These are phyloP conservation scores for Penicillium sclerotigenum DNA, from an alignment of 2,329 filamentous ascomycete genomes.

Conservation along the genomic window DNA sequence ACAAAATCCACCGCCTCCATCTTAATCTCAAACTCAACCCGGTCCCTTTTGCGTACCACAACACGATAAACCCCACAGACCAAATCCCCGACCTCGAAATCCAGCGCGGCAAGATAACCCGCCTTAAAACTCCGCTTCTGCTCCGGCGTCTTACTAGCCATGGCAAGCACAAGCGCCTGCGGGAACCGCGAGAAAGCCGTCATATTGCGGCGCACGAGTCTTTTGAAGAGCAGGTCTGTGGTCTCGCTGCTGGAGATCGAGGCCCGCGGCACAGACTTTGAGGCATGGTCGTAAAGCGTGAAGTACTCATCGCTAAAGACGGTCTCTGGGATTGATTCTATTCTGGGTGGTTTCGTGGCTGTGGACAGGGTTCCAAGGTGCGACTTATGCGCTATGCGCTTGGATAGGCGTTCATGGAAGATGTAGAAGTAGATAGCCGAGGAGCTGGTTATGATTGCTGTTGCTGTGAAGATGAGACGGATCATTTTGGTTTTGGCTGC, in stretches of 20 bases:
- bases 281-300: slow-evolving; percentile 24
- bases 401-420: slow-evolving; percentile 23
- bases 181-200: slow-evolving; percentile 32
- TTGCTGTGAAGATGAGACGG: slow-evolving; percentile 11
- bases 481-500: slow-evolving; percentile 9
- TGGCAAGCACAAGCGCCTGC: slow-evolving; percentile 28
- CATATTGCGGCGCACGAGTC: slow-evolving; percentile 36
- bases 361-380: slow-evolving; percentile 17
- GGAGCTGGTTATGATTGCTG: slow-evolving; percentile 17
- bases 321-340: slow-evolving; percentile 24
- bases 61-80: slow-evolving; percentile 35
- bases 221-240: slow-evolving; percentile 24
- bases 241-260: slow-evolving; percentile 18
- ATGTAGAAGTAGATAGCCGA: slow-evolving; percentile 24
- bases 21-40: slow-evolving; percentile 34
- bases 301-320: slow-evolving; percentile 21
- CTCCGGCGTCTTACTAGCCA: slow-evolving; percentile 17
- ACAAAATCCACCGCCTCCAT: slow-evolving; percentile 15
- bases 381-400: slow-evolving; percentile 23
- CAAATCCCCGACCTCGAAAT: slow-evolving; percentile 31
- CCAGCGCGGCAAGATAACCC: slow-evolving; percentile 25
- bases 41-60: slow-evolving; percentile 18
- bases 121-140: slow-evolving; percentile 25
- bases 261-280: slow-evolving; percentile 19
- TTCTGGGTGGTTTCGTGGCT: slow-evolving; percentile 8